phyloP scores from a whole-genome alignment of 1,139 yeast genomes.

The Tardiomyces depauwii region DNA sequence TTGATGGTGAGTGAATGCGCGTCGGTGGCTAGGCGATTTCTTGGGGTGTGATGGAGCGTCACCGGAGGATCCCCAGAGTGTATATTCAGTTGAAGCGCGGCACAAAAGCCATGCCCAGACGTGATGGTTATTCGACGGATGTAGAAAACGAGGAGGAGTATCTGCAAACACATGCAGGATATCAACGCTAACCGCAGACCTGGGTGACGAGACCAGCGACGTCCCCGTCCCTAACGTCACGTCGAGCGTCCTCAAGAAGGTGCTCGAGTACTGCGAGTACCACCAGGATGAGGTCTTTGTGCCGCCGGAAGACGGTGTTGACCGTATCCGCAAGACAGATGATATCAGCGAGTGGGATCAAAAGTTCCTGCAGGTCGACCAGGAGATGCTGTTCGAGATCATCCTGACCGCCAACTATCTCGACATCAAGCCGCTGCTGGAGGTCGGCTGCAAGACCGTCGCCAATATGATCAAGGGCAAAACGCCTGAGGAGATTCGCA shows the following conservation, averaged over 20 bases:
- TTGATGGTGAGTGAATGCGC: conserved; percentile 37
- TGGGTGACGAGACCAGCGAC: conserved; percentile 54
- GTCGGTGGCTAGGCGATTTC: no score
- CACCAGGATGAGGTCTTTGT: conserved; percentile 80
- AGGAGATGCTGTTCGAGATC: conserved; percentile 96
- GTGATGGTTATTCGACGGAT: no score
- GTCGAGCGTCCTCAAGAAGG: conserved; percentile 70
- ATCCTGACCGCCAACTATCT: conserved; percentile 92
- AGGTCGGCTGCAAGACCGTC: conserved; percentile 93
- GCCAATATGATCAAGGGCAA: conserved; percentile 98
- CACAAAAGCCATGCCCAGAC: no score
- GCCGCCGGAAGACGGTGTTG: conserved; percentile 67
- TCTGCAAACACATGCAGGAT: no score
- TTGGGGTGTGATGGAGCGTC: no score
- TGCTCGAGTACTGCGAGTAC: conserved; percentile 95
- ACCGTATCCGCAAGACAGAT: conserved; percentile 24
- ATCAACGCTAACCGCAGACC: conserved; percentile 8
- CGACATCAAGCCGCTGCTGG: conserved; percentile 85
- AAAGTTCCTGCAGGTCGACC: conserved; percentile 90
- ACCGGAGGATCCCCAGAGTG: no score
- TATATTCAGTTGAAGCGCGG: no score
- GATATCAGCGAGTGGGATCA: conserved; percentile 90
- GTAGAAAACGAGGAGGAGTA: no score
- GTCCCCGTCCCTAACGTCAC: conserved; percentile 86
- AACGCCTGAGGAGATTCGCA: conserved; percentile 92